phyloP scores from a whole-genome alignment of 2,329 filamentous ascomycete genomes.

The Rhinocladiella similis region DNA sequence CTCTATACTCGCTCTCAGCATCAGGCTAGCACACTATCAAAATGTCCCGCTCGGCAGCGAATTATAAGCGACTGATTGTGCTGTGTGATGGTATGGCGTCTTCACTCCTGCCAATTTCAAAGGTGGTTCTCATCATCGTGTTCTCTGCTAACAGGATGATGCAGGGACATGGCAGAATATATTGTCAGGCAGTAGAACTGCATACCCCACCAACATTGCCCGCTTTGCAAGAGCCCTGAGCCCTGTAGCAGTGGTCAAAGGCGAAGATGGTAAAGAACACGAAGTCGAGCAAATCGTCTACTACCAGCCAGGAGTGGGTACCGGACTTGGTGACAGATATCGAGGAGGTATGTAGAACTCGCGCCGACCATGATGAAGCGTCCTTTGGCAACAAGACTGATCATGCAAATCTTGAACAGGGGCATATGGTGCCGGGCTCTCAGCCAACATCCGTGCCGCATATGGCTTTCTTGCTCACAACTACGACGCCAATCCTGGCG shows the following conservation, averaged over 20 bases:
- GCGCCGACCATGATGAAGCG: neutral
- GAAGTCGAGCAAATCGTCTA: slow-evolving; percentile 38
- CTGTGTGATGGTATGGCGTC: slow-evolving; percentile 34
- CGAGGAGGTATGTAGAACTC: slow-evolving; percentile 18
- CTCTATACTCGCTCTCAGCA: too few relatives aligned
- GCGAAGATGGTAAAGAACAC: slow-evolving; percentile 24
- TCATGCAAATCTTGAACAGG: slow-evolving; percentile 2
- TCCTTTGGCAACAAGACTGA: neutral
- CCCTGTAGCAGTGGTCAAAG: slow-evolving; percentile 28
- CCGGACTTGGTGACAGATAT: slow-evolving; percentile 24
- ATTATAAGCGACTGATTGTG: slow-evolving; percentile 34
- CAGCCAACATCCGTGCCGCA: slow-evolving; percentile 22
- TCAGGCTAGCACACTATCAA: too few relatives aligned
- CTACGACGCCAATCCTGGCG: slow-evolving; percentile 40
- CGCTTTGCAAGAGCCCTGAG: slow-evolving; percentile 32
- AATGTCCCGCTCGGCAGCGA: slow-evolving; percentile 9
- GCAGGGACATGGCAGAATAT: slow-evolving; percentile 35
- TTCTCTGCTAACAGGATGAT: neutral
- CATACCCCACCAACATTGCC: slow-evolving; percentile 35
- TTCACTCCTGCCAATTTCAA: neutral
- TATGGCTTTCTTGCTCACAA: slow-evolving; percentile 36
- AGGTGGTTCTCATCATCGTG: neutral
- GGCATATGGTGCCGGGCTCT: slow-evolving; percentile 23
- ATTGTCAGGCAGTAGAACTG: slow-evolving; percentile 27
- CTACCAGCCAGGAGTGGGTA: slow-evolving; percentile 42